Evolutionary conservation across 257 asterid species (phyloP).

Genomic region (Rubia yunnanensis): DNA sequence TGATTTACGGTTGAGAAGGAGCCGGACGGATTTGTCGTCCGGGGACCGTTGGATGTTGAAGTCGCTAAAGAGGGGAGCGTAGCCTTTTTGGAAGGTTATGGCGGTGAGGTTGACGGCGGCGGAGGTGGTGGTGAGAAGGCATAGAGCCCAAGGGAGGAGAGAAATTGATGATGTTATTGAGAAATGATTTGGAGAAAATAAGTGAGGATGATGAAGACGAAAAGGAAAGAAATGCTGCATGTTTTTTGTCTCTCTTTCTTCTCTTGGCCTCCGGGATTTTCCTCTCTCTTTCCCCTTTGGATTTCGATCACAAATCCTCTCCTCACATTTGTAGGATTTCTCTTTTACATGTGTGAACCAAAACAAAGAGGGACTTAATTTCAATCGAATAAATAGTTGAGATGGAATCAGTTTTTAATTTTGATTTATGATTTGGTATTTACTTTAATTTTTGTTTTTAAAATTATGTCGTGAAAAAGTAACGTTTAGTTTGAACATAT

Average conservation of each 20-base stretch:
- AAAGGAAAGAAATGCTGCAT: slow-evolving; percentile 9
- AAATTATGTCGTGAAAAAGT: too few species aligned
- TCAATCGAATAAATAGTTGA: too few species aligned
- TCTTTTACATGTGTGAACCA: neutral
- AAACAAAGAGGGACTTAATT: neutral
- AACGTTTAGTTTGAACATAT: too few species aligned
- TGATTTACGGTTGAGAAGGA: slow-evolving; percentile 68
- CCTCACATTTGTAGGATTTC: neutral
- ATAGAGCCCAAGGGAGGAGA: slow-evolving; percentile 15
- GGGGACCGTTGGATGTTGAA: slow-evolving; percentile 56
- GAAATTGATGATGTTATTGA: slow-evolving; percentile 2
- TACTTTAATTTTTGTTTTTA: too few species aligned
- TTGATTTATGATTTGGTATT: too few species aligned
- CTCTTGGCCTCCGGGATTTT: neutral
- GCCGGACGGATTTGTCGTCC: slow-evolving; percentile 51
- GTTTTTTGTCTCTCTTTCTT: neutral
- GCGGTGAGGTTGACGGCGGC: slow-evolving; percentile 46
- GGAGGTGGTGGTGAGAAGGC: slow-evolving; percentile 14
- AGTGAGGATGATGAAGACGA: neutral
- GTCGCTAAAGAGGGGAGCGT: slow-evolving; percentile 71
- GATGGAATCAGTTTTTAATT: too few species aligned
- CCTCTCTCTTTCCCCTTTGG: slow-evolving; percentile 3
- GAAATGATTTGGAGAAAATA: slow-evolving; percentile 4
- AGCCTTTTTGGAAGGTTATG: slow-evolving; percentile 41
- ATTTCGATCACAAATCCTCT: neutral